Conservation (phyloP, 805 yeast genomes). For the Pichia membranifaciens region DNA sequence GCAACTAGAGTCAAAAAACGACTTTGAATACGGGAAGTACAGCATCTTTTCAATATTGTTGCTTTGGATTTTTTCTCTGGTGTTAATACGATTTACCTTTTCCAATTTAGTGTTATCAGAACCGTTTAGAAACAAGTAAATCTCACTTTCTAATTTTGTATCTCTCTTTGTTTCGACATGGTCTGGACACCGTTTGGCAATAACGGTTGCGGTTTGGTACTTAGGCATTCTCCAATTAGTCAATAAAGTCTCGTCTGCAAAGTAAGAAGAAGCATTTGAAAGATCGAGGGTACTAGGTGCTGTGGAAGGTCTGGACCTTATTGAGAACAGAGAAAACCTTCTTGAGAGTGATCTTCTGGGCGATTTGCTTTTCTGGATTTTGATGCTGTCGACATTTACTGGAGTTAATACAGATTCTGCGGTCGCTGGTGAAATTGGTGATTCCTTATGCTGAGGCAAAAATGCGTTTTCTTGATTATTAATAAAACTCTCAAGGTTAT, state of each 20-base stretch:
- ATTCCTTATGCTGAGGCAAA: neutral
- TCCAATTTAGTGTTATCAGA: neutral
- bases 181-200: neutral
- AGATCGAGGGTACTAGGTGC: neutral
- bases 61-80: neutral
- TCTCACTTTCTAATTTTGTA: neutral
- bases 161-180: neutral
- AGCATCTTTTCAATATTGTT: constrained; percentile 6
- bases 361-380: neutral
- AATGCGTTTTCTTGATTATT: neutral
- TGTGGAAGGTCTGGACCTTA: neutral
- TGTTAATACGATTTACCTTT: too few species aligned
- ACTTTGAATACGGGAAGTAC: constrained; percentile 3
- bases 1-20: neutral
- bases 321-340: constrained; percentile 4
- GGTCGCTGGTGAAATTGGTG: neutral
- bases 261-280: neutral
- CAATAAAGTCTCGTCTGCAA: neutral
- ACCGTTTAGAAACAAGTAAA: neutral
- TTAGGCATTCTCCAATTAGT: constrained; percentile 2
- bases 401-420: neutral
- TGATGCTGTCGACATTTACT: neutral
- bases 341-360: constrained; percentile 3
- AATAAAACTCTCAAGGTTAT: neutral
- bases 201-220: neutral